Evolutionary conservation across 768 basidiomycete species (phyloP).

Genomic region (Amanita exitialis): DNA sequence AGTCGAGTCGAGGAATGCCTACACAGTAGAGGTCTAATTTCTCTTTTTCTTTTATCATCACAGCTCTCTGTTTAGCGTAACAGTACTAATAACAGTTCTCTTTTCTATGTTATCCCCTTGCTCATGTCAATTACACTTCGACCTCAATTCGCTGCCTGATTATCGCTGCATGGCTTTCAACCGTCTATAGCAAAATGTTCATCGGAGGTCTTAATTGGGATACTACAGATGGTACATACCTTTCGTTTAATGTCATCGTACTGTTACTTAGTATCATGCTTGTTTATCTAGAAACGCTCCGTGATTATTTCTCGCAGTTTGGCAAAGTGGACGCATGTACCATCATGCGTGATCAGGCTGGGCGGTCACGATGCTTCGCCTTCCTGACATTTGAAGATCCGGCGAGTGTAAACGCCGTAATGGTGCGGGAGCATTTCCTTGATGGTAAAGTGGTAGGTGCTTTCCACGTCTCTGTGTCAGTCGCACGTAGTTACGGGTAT

Average conservation of each 20-base stretch:
- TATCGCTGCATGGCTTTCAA: slow-evolving; percentile 11
- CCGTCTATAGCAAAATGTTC: slow-evolving; percentile 92
- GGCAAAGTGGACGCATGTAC: slow-evolving; percentile 96
- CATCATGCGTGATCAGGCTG: slow-evolving; percentile 96
- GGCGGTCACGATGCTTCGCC: slow-evolving; percentile 93
- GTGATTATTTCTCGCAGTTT: slow-evolving; percentile 90
- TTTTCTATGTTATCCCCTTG: slow-evolving; percentile 25
- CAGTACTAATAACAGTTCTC: slow-evolving; percentile 74
- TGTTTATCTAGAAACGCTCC: slow-evolving; percentile 51
- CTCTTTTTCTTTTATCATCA: slow-evolving; percentile 50
- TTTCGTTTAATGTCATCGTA: slow-evolving; percentile 27
- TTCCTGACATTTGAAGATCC: slow-evolving; percentile 95
- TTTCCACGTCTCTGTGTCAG: slow-evolving; percentile 7
- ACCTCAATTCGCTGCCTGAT: slow-evolving; percentile 12
- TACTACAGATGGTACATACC: slow-evolving; percentile 89
- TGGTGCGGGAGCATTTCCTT: slow-evolving; percentile 89
- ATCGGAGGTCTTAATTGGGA: slow-evolving; percentile 99
- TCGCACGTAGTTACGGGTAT: not conserved
- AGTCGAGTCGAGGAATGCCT: slow-evolving; percentile 26
- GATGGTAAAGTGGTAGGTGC: slow-evolving; percentile 92
- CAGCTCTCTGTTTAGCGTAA: slow-evolving; percentile 55
- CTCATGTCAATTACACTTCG: slow-evolving; percentile 13
- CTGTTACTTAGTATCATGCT: slow-evolving; percentile 25
- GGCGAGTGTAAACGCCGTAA: slow-evolving; percentile 88
- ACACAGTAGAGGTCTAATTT: slow-evolving; percentile 68